These are phyloP conservation scores for Drosera spatulata DNA, from an alignment of 179 eudicot genomes.

Conservation along the genomic window DNA sequence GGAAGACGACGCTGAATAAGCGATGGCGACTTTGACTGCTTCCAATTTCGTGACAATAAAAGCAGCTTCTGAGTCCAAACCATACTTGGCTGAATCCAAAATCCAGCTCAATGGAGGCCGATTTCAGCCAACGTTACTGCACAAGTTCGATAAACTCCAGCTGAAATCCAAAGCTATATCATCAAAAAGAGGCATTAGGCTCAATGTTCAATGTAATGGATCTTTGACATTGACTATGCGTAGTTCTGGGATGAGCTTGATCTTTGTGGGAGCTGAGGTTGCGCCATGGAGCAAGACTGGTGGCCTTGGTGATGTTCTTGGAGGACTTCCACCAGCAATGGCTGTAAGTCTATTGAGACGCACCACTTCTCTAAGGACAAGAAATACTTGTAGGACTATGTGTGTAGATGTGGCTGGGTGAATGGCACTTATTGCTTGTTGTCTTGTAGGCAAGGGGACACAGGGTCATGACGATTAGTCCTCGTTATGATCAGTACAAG, in stretches of 20 bases:
- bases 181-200: not conserved
- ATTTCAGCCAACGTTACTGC: slow-evolving; percentile 3
- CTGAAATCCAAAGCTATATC: slow-evolving; percentile 3
- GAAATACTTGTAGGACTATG: not conserved
- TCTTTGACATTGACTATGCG: not conserved
- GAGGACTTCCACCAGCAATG: slow-evolving; percentile 14
- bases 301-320: slow-evolving; percentile 18
- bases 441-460: slow-evolving; percentile 11
- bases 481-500: slow-evolving; percentile 17
- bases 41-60: slow-evolving; percentile 11
- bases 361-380: too few species aligned
- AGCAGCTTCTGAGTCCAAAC: slow-evolving; percentile 4
- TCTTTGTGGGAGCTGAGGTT: slow-evolving; percentile 14
- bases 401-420: not conserved
- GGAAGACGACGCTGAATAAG: not conserved
- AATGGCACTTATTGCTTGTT: not conserved
- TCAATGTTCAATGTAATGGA: not conserved
- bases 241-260: slow-evolving; percentile 4
- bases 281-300: slow-evolving; percentile 20
- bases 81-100: slow-evolving; percentile 4
- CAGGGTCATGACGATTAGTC: slow-evolving; percentile 13
- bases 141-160: slow-evolving; percentile 2
- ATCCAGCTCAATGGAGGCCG: not conserved
- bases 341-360: slow-evolving; percentile 8
- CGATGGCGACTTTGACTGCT: slow-evolving; percentile 10